Conservation (phyloP, 331 rosid genomes). For the Malus hybrid region DNA sequence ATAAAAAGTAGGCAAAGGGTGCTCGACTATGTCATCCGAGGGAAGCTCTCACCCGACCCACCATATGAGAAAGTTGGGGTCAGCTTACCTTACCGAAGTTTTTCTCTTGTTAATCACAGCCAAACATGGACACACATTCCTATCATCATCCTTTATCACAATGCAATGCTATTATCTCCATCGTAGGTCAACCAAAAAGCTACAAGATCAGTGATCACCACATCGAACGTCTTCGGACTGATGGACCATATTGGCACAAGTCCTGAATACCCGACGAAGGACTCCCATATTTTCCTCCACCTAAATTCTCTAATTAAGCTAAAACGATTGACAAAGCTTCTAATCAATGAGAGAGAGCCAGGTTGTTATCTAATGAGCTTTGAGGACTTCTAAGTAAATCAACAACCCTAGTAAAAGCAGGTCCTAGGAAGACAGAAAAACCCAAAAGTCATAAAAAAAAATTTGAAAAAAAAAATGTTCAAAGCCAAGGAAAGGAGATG, state of each 20-base stretch:
- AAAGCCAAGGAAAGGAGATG: slow-evolving; percentile 24
- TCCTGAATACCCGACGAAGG: neutral
- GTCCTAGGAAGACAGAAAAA: neutral
- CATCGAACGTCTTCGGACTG: neutral
- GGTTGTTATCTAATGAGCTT: neutral
- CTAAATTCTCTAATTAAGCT: neutral
- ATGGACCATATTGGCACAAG: neutral
- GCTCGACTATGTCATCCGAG: too few species aligned
- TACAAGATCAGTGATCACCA: neutral
- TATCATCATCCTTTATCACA: neutral
- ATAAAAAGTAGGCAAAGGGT: too few species aligned
- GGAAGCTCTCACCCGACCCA: too few species aligned
- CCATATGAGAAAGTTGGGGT: too few species aligned
- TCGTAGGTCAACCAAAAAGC: neutral
- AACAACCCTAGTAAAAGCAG: neutral
- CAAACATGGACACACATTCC: neutral
- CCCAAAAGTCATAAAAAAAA: neutral
- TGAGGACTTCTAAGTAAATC: neutral
- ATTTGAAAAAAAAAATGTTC: neutral
- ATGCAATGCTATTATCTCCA: neutral
- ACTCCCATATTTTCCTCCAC: neutral
- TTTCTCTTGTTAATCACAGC: neutral
- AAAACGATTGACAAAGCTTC: neutral
- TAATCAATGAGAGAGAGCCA: neutral
- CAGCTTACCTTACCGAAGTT: too few species aligned